Evolutionary conservation across 306 rosid species (phyloP), one percentile per base, ranked within the genome.

Genomic region (Neltuma alba): DNA sequence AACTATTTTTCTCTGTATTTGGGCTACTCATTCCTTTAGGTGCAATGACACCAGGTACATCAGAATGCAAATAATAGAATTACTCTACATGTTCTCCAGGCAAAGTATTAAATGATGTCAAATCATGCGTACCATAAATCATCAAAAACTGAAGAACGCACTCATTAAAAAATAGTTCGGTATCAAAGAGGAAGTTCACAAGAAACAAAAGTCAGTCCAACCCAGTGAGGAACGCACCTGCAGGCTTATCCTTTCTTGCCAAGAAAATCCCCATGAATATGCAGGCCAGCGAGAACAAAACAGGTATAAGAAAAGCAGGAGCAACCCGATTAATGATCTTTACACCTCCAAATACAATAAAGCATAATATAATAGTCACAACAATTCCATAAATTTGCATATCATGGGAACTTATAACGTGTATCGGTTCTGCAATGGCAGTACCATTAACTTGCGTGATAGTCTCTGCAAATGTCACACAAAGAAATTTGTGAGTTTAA

Each of bases 301-400:
- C 99, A 62, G 99, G 94, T 76, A 96, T 79, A 63, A 96, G 98
- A 85, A 96, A 93, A 61, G 99, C 97, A 70, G 99, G 99, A 0
- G 99, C 99, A 82, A 96, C 99, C 89, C 98, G 89, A 82, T 96
- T 96, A 80, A 96, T 96, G 82, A 96, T 96, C 87, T 90, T 96
- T 78, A 93, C 99, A 66, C 99, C 99, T 79, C 99, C 99, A 87
- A 96, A 96, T 76, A 96, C 99, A 86, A 96, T 79, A 85, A 96
- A 93, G 94, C 98, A 93, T 67, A 96, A 87, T 45, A 96, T 4
- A 72, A 96, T 90, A n/a, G 99, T 93, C 89, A 91, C 96, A 76
- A 96, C 88, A 74, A 96, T 89, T 83, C 99, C 99, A 75, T 96
- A 96, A 67, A 96, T 85, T 90, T 96, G 99, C 90, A 96, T 79